These are phyloP conservation scores for Cryptococcus floricola DNA, from an alignment of 1,284 basidiomycete species.

Conservation along the genomic window DNA sequence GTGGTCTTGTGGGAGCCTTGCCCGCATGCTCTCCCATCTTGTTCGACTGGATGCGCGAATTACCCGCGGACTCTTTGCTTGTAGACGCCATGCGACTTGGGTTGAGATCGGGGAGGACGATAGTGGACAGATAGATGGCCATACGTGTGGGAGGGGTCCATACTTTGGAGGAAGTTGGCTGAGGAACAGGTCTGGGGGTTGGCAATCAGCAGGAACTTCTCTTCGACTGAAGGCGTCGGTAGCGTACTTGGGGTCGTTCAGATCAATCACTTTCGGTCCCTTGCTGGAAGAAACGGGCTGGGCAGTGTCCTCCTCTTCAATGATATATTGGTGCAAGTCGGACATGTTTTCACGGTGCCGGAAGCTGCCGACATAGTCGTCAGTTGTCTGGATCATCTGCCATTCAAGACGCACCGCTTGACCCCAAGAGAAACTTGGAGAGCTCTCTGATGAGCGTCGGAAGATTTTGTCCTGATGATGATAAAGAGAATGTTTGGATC, in stretches of 20 bases:
- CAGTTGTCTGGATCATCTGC: too few species aligned
- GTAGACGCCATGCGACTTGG: slow-evolving; percentile 9
- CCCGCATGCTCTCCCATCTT: too few species aligned
- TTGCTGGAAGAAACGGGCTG: background rate
- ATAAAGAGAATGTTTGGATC: slow-evolving; percentile 41
- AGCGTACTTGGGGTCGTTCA: slow-evolving; percentile 29
- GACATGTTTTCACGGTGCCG: slow-evolving; percentile 40
- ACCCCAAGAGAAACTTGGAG: slow-evolving; percentile 42
- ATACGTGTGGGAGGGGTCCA: slow-evolving; percentile 40
- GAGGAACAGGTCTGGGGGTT: background rate
- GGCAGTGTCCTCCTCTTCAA: slow-evolving; percentile 34
- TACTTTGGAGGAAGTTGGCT: background rate
- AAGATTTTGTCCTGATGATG: slow-evolving; percentile 34
- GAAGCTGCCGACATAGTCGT: slow-evolving; percentile 16
- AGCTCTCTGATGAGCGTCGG: slow-evolving; percentile 36
- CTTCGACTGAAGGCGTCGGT: background rate
- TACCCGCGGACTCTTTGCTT: background rate
- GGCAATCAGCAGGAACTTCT: slow-evolving; percentile 2
- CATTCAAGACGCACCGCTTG: slow-evolving; percentile 27
- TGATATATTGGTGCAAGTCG: slow-evolving; percentile 45
- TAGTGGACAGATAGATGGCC: slow-evolving; percentile 44
- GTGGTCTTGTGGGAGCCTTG: too few species aligned
- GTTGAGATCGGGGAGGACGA: slow-evolving; percentile 45
- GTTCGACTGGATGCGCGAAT: too few species aligned
- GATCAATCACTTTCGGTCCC: slow-evolving; percentile 40